Evolutionary conservation across 371 early-diverging fungal genomes (phyloP), one percentile per base, ranked within the genome.

Genomic region (Mucor mucedo): DNA sequence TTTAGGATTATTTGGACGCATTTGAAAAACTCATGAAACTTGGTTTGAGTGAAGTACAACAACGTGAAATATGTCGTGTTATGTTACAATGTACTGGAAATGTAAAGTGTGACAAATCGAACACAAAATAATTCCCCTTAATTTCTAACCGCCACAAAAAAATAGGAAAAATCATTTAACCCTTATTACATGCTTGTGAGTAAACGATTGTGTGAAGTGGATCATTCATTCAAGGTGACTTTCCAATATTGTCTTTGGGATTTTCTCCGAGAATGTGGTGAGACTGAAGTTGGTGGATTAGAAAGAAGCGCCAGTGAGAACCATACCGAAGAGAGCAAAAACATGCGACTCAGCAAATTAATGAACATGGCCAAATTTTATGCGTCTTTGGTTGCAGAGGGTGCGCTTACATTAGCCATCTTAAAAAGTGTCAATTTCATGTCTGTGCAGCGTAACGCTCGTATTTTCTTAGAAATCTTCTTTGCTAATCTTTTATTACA

Each of bases 241-340:
- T 91, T 94, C 72, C 95, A 96, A 83, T 98, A 92, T 68, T 87
- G 91, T 28, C 83, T 98, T 30, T 98, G 98, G 98, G 98, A 98
- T 75, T 87, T 91, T 66, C 65, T 93, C 54, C 79, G 93, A 45
- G 90, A 89, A 67, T 76, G 90, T 64, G 94, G 94, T 41, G 92
- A 92, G 59, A 71, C 69, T 21, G 90, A 90, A 58, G 89, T 92
- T 1, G 93, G 93, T 53, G 92, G 92, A 5, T 73, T 92, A 68
- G 88, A 88, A 45, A 75, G 84, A 59, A 69, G 75, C 55, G 73
- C 72, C 21, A 63, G 62, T 42, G 75, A 70, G 21, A 70, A 75
- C 13, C 4, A 10, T 32, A 68, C 70, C 30, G 58, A 66, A 16
- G 65, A 45, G 9, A 62, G 55, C 10, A 71, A 60, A 28, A 68